Conservation (phyloP, 108 stramenopile species). For the Cylindrotheca fusiformis region DNA sequence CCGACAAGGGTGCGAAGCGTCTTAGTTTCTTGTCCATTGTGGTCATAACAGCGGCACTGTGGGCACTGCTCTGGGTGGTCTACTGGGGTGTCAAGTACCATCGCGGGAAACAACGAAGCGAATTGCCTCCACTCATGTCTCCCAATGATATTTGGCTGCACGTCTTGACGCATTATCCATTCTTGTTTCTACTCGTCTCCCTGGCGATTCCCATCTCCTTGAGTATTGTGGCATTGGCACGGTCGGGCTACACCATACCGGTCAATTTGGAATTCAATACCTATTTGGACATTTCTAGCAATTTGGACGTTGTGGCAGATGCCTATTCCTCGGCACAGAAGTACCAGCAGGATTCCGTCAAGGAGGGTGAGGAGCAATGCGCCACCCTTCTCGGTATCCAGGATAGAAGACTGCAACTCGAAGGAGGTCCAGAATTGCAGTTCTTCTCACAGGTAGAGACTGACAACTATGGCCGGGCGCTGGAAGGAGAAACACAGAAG, state of each 20-base stretch:
- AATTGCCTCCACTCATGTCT: slow-evolving; percentile 1
- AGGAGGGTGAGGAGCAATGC: neutral
- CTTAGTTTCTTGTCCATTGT: neutral
- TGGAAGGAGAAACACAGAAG: neutral
- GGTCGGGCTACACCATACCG: neutral
- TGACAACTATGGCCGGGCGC: neutral
- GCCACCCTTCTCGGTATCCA: neutral
- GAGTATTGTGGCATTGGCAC: slow-evolving; percentile 3
- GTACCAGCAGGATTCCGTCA: slow-evolving; percentile 6
- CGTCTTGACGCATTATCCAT: slow-evolving; percentile 8
- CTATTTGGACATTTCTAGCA: slow-evolving; percentile 8
- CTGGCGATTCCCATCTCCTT: slow-evolving; percentile 1
- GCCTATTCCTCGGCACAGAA: slow-evolving; percentile 1
- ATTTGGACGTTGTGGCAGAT: slow-evolving; percentile 6
- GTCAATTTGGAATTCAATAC: slow-evolving; percentile 16
- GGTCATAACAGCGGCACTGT: neutral
- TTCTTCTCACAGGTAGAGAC: too few relatives aligned
- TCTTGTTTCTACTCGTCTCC: slow-evolving; percentile 1
- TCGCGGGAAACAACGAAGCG: neutral
- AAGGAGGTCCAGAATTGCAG: neutral
- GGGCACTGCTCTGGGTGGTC: neutral
- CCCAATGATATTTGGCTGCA: slow-evolving; percentile 12
- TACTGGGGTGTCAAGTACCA: slow-evolving; percentile 5
- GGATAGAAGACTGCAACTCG: neutral
- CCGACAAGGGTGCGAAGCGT: neutral